Evolutionary conservation across 495 filamentous ascomycete species (phyloP), one percentile per base, ranked within the genome.

Genomic region (Cladorrhinum samala): DNA sequence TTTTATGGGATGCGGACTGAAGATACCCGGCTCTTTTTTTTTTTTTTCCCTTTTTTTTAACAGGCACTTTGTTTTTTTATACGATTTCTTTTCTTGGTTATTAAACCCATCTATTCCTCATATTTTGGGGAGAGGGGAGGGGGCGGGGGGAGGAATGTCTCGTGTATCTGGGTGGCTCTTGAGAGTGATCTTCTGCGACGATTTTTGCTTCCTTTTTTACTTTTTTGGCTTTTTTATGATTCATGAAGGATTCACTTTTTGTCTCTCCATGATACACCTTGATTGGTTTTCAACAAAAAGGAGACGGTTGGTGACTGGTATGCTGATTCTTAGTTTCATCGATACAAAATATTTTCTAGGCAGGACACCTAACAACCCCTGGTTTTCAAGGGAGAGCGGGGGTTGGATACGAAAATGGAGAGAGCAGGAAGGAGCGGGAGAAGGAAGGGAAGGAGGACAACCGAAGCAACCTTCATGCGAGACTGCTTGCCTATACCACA

Each of bases 11-110:
- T 33, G 27, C 11, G 27, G 50, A 66, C 55, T 53, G 56, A 66
- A 64, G 65, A 68, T 68, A 68, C 65, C 65, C 63, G 50, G 53
- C 60, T 58, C 53, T 41, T 50, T 61, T 62, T 45, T 50, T 30
- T 47, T 50, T 61, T 62, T 45, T 50, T 30, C 43, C n/a, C n/a
- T n/a, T n/a, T n/a, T n/a, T n/a, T n/a, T n/a, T n/a, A n/a, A 27
- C 33, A 53, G 49, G 49, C 54, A 33, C 16, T 3, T 16, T 13
- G 30, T 47, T 47, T 47, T 20, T 23, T 14, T 6, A 13, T 30
- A 23, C 21, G 20, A 23, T 25, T 53, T 25, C 37, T 46, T 49
- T 48, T 16, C 36, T 21, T 54, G 18, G 23, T 18, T 52, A 20
- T 27, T 33, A 25, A 19, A 8, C 25, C 17, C 16, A 30, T 21